Conservation (phyloP, 2,329 filamentous ascomycete genomes). For the Penicillium sp. region DNA sequence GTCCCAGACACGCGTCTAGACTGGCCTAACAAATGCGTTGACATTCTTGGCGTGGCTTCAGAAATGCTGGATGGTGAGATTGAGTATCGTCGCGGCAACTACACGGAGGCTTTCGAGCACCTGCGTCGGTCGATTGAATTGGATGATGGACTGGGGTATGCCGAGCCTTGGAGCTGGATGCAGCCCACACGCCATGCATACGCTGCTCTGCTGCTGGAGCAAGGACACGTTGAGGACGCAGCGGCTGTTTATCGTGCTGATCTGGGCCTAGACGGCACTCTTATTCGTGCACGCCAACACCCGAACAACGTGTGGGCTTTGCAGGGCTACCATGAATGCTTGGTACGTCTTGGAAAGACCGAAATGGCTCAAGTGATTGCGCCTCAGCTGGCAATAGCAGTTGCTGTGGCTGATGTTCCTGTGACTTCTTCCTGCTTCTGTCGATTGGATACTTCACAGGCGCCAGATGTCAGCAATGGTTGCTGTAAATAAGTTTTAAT, state of each 20-base stretch:
- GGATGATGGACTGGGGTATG: conserved; percentile 67
- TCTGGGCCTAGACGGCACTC: conserved; percentile 58
- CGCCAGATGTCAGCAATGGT: conserved; percentile 5
- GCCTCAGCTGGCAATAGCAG: conserved; percentile 54
- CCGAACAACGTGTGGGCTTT: conserved; percentile 75
- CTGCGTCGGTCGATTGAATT: conserved; percentile 59
- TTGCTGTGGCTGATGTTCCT: conserved; percentile 61
- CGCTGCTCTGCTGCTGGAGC: conserved; percentile 69
- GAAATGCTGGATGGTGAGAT: conserved; percentile 74
- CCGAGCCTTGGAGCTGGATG: conserved; percentile 81
- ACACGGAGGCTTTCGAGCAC: conserved; percentile 59
- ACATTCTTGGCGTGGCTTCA: conserved; percentile 63
- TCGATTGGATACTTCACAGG: conserved; percentile 27
- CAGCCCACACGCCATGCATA: conserved; percentile 71
- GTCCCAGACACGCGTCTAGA: conserved; percentile 64
- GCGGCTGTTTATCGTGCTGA: conserved; percentile 61
- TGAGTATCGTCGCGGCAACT: conserved; percentile 65
- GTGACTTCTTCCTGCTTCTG: conserved; percentile 63
- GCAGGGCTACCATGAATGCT: conserved; percentile 71
- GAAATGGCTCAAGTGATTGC: conserved; percentile 52
- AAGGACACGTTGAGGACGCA: conserved; percentile 60
- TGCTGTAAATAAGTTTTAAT: conserved; percentile 13
- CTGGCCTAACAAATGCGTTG: conserved; percentile 67
- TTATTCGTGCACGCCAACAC: conserved; percentile 67
- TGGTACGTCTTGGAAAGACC: conserved; percentile 55